A percentile compares a stretch with the other conserved stretches of the same genome.
Evolutionary conservation across 257 asterid species (phyloP).

Genomic region (Mentha longifolia): DNA sequence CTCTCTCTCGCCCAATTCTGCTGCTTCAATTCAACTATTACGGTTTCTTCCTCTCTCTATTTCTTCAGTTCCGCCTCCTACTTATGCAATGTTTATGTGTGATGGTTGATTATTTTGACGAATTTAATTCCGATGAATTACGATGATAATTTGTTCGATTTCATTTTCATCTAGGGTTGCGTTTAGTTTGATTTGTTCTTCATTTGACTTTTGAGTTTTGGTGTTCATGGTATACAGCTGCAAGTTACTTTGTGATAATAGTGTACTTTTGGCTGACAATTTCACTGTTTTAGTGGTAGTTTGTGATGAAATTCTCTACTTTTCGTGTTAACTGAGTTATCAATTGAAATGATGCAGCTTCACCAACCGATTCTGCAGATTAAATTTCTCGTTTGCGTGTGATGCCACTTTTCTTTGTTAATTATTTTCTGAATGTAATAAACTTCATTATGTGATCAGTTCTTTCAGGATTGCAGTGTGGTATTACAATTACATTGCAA

Average conservation of each 20-base stretch:
- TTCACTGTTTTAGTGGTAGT: neutral
- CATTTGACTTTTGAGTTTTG: neutral
- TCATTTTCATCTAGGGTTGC: constrained; percentile 6
- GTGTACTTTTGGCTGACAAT: constrained; percentile 10
- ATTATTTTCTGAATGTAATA: neutral
- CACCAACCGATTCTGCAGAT: neutral
- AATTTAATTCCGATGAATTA: constrained; percentile 5
- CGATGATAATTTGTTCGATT: neutral
- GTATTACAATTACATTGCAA: neutral
- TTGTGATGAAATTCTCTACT: neutral
- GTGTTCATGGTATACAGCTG: neutral
- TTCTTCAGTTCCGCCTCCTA: constrained; percentile 1
- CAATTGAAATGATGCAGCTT: constrained; percentile 23
- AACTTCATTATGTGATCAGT: neutral
- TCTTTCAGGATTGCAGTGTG: neutral
- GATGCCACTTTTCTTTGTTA: constrained; percentile 6
- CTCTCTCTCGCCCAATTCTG: constrained; percentile 9
- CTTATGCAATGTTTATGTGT: constrained; percentile 14
- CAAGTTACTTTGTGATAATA: neutral
- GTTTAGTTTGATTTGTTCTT: neutral
- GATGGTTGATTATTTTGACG: neutral
- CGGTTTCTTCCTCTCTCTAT: constrained; percentile 41
- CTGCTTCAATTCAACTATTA: constrained; percentile 12
- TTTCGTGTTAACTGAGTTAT: constrained; percentile 12
- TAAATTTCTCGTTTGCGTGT: constrained; percentile 18